A percentile compares a stretch with the other conserved stretches of the same genome.
Evolutionary conservation across 1,139 yeast genomes (phyloP).

Genomic region (Yamadazyma epiphylla): DNA sequence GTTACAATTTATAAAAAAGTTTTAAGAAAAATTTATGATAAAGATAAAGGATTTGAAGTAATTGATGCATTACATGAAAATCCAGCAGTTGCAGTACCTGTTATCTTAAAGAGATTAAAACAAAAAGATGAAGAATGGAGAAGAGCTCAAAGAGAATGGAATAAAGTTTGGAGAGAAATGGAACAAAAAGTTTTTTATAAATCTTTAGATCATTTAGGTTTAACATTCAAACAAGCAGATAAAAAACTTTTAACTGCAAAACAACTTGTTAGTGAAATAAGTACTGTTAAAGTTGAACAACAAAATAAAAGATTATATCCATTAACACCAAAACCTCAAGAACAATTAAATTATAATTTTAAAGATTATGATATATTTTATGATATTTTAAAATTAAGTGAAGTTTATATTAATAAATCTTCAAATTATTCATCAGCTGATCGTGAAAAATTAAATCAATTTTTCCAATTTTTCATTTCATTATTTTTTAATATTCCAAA

Average conservation of each 20-base stretch:
- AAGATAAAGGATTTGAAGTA: slow-evolving; percentile 92
- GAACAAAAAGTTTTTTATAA: slow-evolving; percentile 93
- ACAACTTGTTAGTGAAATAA: slow-evolving; percentile 85
- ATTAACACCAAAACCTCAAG: slow-evolving; percentile 78
- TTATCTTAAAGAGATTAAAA: slow-evolving; percentile 84
- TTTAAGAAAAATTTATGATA: slow-evolving; percentile 86
- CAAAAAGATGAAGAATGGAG: slow-evolving; percentile 99
- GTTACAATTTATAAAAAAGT: slow-evolving; percentile 90
- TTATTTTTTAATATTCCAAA: slow-evolving; percentile 59
- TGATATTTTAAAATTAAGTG: slow-evolving; percentile 70
- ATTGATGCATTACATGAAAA: slow-evolving; percentile 93
- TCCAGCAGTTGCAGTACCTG: slow-evolving; percentile 93
- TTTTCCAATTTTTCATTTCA: slow-evolving; percentile 66
- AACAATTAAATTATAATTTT: slow-evolving; percentile 70
- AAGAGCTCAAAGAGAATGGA: slow-evolving; percentile 98
- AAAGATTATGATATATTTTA: slow-evolving; percentile 63
- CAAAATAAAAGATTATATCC: slow-evolving; percentile 74
- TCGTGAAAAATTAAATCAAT: slow-evolving; percentile 70
- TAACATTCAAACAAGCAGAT: slow-evolving; percentile 94
- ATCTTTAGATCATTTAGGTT: slow-evolving; percentile 90
- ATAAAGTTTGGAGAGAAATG: slow-evolving; percentile 97
- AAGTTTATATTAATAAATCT: slow-evolving; percentile 64
- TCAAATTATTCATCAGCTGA: slow-evolving; percentile 79
- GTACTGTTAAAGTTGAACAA: slow-evolving; percentile 90
- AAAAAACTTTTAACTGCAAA: slow-evolving; percentile 87